Conservation (phyloP, 768 basidiomycete species). For the Candolleomyces efflorescens region DNA sequence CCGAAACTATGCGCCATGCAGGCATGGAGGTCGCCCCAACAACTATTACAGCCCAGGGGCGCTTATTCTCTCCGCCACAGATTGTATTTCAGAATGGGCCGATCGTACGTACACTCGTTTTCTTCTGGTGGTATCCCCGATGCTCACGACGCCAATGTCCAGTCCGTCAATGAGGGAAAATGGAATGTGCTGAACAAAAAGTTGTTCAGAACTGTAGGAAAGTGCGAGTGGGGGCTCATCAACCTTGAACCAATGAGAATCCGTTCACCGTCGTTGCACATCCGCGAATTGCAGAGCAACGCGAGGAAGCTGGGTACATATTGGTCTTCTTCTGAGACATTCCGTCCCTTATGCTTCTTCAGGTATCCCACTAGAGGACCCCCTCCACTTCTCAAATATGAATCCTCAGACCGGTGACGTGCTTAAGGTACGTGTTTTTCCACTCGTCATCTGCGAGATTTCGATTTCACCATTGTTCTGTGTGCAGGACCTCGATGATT, state of each 20-base stretch:
- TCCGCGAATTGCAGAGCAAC: background rate
- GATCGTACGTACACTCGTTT: background rate
- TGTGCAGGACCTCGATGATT: too few species aligned
- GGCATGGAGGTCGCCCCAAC: background rate
- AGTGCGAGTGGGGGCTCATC: background rate
- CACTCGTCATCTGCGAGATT: background rate
- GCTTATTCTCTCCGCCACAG: background rate
- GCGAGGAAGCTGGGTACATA: background rate
- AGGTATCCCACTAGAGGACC: background rate
- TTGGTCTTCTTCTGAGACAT: background rate
- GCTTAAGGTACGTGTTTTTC: background rate
- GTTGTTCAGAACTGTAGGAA: background rate
- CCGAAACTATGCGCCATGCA: background rate
- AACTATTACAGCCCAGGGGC: background rate
- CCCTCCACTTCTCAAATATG: background rate
- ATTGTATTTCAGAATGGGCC: background rate
- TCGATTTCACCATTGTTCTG: too few species aligned
- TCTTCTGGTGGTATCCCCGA: background rate
- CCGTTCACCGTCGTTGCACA: background rate
- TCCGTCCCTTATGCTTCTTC: background rate
- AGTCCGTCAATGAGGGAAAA: conserved; percentile 9
- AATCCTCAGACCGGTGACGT: background rate
- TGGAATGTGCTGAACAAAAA: conserved; percentile 8
- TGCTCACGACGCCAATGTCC: background rate
- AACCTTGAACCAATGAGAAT: background rate